phyloP scores from a whole-genome alignment of 768 basidiomycete genomes.

The Amanita phalloides region DNA sequence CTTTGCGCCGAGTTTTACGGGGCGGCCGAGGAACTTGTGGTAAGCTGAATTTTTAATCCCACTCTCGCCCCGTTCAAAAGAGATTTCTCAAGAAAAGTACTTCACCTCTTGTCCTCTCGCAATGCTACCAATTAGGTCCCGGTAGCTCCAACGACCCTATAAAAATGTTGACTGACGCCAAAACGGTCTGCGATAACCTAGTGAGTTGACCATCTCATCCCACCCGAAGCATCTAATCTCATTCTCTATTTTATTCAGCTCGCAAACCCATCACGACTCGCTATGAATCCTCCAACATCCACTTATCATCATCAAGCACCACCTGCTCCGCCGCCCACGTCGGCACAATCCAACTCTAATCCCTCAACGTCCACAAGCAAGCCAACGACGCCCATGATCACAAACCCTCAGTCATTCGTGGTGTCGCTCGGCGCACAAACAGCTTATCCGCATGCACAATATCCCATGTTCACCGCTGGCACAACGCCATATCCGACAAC shows the following conservation, averaged over 20 bases:
- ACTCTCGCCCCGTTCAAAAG: slow-evolving; percentile 9
- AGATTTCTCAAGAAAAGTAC: slow-evolving; percentile 33
- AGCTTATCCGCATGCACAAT: slow-evolving; percentile 32
- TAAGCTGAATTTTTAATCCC: slow-evolving; percentile 27
- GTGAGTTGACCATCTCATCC: slow-evolving; percentile 27
- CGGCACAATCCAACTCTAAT: slow-evolving; percentile 17
- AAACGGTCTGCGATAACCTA: slow-evolving; percentile 66
- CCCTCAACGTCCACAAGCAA: slow-evolving; percentile 19
- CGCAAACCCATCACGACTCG: slow-evolving; percentile 62
- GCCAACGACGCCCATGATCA: slow-evolving; percentile 43
- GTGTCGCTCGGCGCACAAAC: slow-evolving; percentile 50
- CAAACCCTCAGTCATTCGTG: slow-evolving; percentile 64
- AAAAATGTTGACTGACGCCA: slow-evolving; percentile 65
- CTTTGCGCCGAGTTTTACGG: slow-evolving; percentile 81
- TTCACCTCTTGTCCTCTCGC: slow-evolving; percentile 63
- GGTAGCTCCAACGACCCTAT: slow-evolving; percentile 63
- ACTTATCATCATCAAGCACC: slow-evolving; percentile 34
- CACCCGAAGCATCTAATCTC: slow-evolving; percentile 7
- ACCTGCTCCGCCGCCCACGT: slow-evolving; percentile 14
- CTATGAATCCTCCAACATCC: slow-evolving; percentile 54
- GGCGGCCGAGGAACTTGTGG: slow-evolving; percentile 76
- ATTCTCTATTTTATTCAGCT: slow-evolving; percentile 32
- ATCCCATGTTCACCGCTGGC: slow-evolving; percentile 26
- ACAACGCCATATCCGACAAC: slow-evolving; percentile 45
- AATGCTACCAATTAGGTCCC: slow-evolving; percentile 71